Evolutionary conservation across 345 rosid species (phyloP), one percentile per base, ranked within the genome.

Genomic region (Pistacia atlantica): DNA sequence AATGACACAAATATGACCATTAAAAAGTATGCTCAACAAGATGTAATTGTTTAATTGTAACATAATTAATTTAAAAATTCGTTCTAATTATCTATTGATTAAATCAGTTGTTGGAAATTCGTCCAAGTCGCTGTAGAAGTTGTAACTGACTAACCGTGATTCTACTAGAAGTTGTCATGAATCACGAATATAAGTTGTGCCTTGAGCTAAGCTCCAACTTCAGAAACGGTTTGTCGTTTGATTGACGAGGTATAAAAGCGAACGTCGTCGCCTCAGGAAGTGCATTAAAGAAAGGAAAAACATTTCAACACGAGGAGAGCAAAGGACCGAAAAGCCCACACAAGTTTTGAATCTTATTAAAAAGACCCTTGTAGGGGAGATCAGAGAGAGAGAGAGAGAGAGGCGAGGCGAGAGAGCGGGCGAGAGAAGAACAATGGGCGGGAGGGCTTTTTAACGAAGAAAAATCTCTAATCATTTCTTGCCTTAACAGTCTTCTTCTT

Each of bases 401-500:
- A 58, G 65, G n/a, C 16, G 57, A 2, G 12, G 28, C 31, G 0
- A 0, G 48, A 31, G 72, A 16, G 42, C 14, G 69, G 3, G 75
- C 42, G 56, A 51, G 59, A 48, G 69, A 62, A 48, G 69, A 62
- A 62, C n/a, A 48, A 54, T 73, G 77, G 77, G 77, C 77, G 77
- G 77, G 77, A 73, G 69, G 61, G 61, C 49, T 33, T 63, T 63
- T 8, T 42, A 6, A 18, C 10, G 2, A 31, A 7, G 1, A 14
- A 63, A n/a, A n/a, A 48, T 61, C 17, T 31, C 17, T 2, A 46
- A 4, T 20, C 20, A 4, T 45, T 57, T 67, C 67, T 55, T 46
- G 64, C 51, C 37, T 38, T 46, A 18, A 13, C 31, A 2, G 3
- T 64, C 69, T 63, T 74, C 61, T 73, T 33, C 61, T 0, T 54